Evolutionary conservation across 2,329 filamentous ascomycete genomes (phyloP), one percentile per base, ranked within the genome.

Genomic region (Dactylellina sp.): DNA sequence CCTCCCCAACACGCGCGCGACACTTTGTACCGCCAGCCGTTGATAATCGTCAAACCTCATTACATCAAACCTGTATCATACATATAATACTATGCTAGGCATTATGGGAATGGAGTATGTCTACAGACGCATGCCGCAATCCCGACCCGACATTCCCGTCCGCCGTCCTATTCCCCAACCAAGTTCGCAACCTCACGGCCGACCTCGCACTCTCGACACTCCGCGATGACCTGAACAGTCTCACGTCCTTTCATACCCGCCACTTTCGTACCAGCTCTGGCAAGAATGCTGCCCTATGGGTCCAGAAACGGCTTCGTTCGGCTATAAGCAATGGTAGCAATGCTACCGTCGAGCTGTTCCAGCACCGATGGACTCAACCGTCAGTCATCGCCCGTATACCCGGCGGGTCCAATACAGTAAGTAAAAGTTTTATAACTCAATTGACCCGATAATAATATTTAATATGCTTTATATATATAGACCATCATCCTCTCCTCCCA

Each of bases 321-420:
- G 46, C 39, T 11, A 28, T 62, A 28, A 32, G n/a, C 12, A 32
- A 20, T 18, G 25, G 24, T 16, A 22, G 20, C 5, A 40, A 60
- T 16, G 44, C 55, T 0, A 62, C 70, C 1, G 70, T 75, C 1
- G 84, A 88, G 80, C 87, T 87, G 77, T 97, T 97, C 81, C 82
- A 85, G 47, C 94, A 97, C 80, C 82, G 88, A 0, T 98, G 93
- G 93, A 89, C 90, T 76, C 94, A 98, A 80, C 89, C 90, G 82
- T 93, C 89, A 76, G 89, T 97, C 80, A 95, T 97, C 79, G 93
- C 92, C 24, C 93, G 89, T 2, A 91, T 98, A 50, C 93, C 93
- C 0, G 94, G 94, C 61, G 2, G 2, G 14, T 56, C 61, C 2
- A 55, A 62, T 28, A 65, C 12, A 12, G 70, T 74, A 62, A 7